These are phyloP conservation scores for Rhinocladiella mackenziei DNA, from an alignment of 2,329 filamentous ascomycete genomes.

Conservation along the genomic window DNA sequence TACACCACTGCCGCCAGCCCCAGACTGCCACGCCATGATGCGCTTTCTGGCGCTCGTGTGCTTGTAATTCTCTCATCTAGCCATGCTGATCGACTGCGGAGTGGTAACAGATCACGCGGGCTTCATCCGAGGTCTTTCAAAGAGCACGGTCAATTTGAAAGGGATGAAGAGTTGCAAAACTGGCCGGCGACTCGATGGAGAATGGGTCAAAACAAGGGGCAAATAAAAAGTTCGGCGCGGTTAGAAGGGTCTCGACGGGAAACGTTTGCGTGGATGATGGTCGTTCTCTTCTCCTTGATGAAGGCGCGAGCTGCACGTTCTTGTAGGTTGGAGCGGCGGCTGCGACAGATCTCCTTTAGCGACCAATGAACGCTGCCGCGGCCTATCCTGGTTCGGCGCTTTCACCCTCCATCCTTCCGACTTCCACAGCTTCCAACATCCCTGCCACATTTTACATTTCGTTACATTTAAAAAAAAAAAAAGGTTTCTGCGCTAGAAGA, in stretches of 20 bases:
- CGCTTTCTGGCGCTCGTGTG: conserved; percentile 24
- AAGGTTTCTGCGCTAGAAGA: too few species aligned
- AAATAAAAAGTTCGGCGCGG: background rate
- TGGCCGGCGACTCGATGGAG: background rate
- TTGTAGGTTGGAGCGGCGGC: conserved; percentile 9
- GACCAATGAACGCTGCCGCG: conserved; percentile 1
- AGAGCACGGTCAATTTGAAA: conserved; percentile 1
- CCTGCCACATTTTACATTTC: too few species aligned
- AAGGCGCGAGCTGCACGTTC: conserved; percentile 13
- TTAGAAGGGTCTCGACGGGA: background rate
- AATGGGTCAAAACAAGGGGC: background rate
- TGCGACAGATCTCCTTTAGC: conserved; percentile 1
- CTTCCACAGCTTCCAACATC: too few species aligned
- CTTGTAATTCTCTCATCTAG: conserved; percentile 26
- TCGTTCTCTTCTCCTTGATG: conserved; percentile 3
- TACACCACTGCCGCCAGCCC: conserved; percentile 24
- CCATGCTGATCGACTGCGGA: conserved; percentile 17
- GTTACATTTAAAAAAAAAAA: too few species aligned
- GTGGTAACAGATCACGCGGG: conserved; percentile 13
- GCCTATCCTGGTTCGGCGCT: too few species aligned
- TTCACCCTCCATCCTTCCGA: too few species aligned
- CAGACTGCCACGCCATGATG: conserved; percentile 31
- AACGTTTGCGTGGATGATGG: conserved; percentile 2
- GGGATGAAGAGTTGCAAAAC: background rate
- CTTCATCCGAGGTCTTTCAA: conserved; percentile 9